These are phyloP conservation scores for Suillus hirtellus DNA, from an alignment of 768 basidiomycete species.

Conservation along the genomic window DNA sequence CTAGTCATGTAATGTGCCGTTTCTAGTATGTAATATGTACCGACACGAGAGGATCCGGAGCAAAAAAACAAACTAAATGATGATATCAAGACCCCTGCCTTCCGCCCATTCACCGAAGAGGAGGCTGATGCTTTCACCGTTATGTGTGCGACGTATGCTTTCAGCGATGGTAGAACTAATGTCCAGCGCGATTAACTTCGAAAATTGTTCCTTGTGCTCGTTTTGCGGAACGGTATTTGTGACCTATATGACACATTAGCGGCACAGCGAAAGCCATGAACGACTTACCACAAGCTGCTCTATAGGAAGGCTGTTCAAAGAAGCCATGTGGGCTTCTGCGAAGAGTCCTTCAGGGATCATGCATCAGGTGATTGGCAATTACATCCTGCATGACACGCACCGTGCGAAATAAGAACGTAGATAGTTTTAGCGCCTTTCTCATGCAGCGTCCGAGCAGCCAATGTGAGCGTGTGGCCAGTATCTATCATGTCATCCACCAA, in stretches of 20 bases:
- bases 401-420: constrained; percentile 90
- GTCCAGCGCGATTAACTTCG: constrained; percentile 88
- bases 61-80: constrained; percentile 17
- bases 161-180: constrained; percentile 92
- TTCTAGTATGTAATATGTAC: constrained; percentile 7
- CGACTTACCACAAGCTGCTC: constrained; percentile 78
- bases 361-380: constrained; percentile 10
- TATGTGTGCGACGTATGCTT: constrained; percentile 92
- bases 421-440: constrained; percentile 89
- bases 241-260: constrained; percentile 49
- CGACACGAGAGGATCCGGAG: constrained; percentile 3
- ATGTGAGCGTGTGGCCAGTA: constrained; percentile 82
- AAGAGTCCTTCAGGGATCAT: constrained; percentile 58
- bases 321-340: constrained; percentile 70
- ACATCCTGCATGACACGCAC: constrained; percentile 39
- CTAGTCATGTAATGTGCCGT: neutral
- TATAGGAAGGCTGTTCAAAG: constrained; percentile 72
- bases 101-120: constrained; percentile 85
- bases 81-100: constrained; percentile 31
- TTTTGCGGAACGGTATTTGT: constrained; percentile 94
- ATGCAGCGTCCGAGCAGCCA: constrained; percentile 82
- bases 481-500: constrained; percentile 99
- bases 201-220: constrained; percentile 57
- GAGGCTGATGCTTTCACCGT: constrained; percentile 89
- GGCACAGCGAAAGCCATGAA: neutral